Evolutionary conservation across 2,329 filamentous ascomycete genomes (phyloP).

Genomic region (Sporothrix pallida): DNA sequence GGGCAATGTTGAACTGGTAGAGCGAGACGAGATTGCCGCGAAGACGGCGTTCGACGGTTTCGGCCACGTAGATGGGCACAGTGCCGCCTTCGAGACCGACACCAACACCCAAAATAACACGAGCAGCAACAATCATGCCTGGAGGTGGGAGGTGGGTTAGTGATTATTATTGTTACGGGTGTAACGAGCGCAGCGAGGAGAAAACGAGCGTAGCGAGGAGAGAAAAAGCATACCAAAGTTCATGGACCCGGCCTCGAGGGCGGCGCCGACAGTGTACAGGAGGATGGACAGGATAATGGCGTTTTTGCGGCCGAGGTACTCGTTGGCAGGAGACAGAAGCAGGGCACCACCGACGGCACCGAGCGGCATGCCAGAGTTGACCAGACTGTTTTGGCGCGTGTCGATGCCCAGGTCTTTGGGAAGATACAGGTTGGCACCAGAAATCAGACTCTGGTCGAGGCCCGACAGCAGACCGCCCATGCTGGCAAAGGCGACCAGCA

Average conservation of each 20-base stretch:
- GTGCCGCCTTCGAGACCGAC: conserved; percentile 77
- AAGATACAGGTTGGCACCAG: conserved; percentile 71
- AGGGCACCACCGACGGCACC: conserved; percentile 74
- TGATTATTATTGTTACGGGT: too few relatives aligned
- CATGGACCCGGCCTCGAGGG: conserved; percentile 69
- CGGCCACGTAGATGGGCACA: conserved; percentile 75
- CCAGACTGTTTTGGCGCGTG: conserved; percentile 64
- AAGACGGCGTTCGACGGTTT: conserved; percentile 69
- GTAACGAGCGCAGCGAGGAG: too few relatives aligned
- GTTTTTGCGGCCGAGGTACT: conserved; percentile 68
- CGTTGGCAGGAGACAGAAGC: conserved; percentile 69
- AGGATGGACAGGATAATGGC: conserved; percentile 73
- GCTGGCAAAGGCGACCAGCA: conserved; percentile 73
- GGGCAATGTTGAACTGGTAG: conserved; percentile 77
- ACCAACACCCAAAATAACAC: conserved; percentile 72
- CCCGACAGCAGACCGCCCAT: conserved; percentile 76
- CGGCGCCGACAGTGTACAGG: conserved; percentile 73
- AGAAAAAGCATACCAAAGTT: conserved; percentile 70
- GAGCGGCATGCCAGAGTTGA: conserved; percentile 73
- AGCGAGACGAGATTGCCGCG: conserved; percentile 75
- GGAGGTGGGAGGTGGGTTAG: neutral
- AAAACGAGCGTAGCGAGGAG: too few relatives aligned
- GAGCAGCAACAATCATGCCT: conserved; percentile 70
- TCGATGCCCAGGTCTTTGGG: conserved; percentile 63
- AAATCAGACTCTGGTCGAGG: conserved; percentile 75